Evolutionary conservation across 2,329 filamentous ascomycete genomes (phyloP).

Genomic region (Balansia obtecta): DNA sequence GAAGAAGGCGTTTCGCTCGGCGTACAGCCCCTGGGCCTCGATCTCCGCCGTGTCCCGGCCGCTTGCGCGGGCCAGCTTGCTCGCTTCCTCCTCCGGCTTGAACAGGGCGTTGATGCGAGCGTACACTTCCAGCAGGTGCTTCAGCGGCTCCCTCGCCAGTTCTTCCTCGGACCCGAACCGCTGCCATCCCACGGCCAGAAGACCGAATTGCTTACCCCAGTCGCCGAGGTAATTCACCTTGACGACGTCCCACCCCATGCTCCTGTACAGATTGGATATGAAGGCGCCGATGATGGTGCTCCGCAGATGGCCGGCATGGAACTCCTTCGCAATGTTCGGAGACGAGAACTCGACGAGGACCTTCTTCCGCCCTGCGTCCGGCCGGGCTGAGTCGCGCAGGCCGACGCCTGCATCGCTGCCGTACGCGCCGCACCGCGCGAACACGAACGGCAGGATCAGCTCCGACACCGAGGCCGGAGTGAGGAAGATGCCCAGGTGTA

Average conservation of each 20-base stretch:
- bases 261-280: conserved; percentile 51
- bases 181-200: conserved; percentile 54
- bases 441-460: conserved; percentile 46
- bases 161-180: conserved; percentile 53
- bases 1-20: conserved; percentile 42
- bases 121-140: conserved; percentile 57
- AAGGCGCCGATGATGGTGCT: conserved; percentile 62
- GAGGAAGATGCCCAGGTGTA: conserved; percentile 56
- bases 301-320: conserved; percentile 55
- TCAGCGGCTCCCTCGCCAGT: conserved; percentile 51
- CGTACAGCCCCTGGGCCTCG: conserved; percentile 25
- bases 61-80: conserved; percentile 30
- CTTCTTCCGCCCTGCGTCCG: conserved; percentile 11
- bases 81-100: conserved; percentile 47
- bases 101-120: conserved; percentile 52
- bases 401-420: conserved; percentile 49
- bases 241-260: conserved; percentile 54
- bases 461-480: conserved; percentile 41
- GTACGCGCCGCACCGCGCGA: conserved; percentile 39
- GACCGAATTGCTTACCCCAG: conserved; percentile 57
- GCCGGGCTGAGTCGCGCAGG: conserved; percentile 25
- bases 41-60: conserved; percentile 25
- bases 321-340: conserved; percentile 64
- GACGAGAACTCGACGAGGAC: conserved; percentile 62
- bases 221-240: conserved; percentile 63